Evolutionary conservation across 805 yeast genomes (phyloP).

Genomic region (Kazachstania psychrophila): DNA sequence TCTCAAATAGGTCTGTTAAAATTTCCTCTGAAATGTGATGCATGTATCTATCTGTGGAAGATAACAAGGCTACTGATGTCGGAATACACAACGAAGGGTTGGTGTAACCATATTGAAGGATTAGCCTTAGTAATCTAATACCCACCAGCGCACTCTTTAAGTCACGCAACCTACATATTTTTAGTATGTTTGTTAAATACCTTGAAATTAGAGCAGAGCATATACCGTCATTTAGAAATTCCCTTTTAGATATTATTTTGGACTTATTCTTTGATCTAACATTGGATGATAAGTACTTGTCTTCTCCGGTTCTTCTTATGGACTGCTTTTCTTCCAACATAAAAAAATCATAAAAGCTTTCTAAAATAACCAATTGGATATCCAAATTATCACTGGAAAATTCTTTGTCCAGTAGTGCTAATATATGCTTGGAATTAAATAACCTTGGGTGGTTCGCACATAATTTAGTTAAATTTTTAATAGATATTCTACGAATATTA

Average conservation of each 20-base stretch:
- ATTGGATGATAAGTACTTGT: conserved; percentile 30
- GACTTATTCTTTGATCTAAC: conserved; percentile 36
- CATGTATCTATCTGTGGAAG: conserved; percentile 39
- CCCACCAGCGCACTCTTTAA: conserved; percentile 42
- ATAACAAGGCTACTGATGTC: conserved; percentile 59
- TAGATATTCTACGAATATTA: conserved; percentile 41
- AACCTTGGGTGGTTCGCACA: conserved; percentile 57
- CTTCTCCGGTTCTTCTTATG: conserved; percentile 34
- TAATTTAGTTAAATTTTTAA: conserved; percentile 48
- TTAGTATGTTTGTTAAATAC: conserved; percentile 42
- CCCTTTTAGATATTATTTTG: conserved; percentile 31
- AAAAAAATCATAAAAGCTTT: conserved; percentile 50
- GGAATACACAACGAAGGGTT: conserved; percentile 66
- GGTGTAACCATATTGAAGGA: conserved; percentile 58
- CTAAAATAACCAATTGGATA: conserved; percentile 43
- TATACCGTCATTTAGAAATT: conserved; percentile 53
- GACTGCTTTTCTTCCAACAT: conserved; percentile 45
- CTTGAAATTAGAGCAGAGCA: conserved; percentile 66
- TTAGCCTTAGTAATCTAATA: conserved; percentile 44
- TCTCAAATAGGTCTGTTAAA: conserved; percentile 48
- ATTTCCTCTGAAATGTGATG: conserved; percentile 41
- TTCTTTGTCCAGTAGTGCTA: conserved; percentile 43
- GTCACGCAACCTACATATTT: conserved; percentile 40
- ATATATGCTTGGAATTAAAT: conserved; percentile 49
- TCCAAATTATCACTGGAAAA: conserved; percentile 33